Evolutionary conservation across 2,329 filamentous ascomycete genomes (phyloP).

Genomic region (Talaromyces marneffei): DNA sequence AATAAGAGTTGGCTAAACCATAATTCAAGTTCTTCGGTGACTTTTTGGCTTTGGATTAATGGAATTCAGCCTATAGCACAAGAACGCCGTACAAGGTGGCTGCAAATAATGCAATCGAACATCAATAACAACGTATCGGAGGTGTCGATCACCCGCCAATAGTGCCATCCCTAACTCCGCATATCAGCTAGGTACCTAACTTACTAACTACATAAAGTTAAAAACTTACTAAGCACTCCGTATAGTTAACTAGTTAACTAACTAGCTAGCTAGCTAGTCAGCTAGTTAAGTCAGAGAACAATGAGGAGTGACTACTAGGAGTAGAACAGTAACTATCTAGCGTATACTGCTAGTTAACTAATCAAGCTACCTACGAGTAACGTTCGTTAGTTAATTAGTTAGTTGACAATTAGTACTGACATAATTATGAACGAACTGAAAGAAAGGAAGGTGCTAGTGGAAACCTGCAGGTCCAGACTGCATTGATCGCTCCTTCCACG

Average conservation of each 20-base stretch:
- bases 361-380: no score
- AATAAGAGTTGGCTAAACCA: background rate
- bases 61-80: background rate
- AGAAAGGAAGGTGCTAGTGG: background rate
- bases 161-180: background rate
- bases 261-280: background rate
- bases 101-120: background rate
- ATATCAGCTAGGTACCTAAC: no score
- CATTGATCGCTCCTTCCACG: background rate
- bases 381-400: no score
- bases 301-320: no score
- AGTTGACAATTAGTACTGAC: no score
- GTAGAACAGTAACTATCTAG: no score
- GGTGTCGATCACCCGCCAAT: conserved; percentile 10
- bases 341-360: no score
- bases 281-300: no score
- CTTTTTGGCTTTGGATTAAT: background rate
- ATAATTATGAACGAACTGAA: background rate
- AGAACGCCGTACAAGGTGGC: background rate
- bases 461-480: background rate
- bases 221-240: no score
- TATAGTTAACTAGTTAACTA: no score
- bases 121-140: background rate
- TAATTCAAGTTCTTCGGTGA: background rate
- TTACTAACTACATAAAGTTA: no score